Base-by-base conservation (phyloP, 805 yeast species). In the Metschnikowia dekortorum region DNA sequence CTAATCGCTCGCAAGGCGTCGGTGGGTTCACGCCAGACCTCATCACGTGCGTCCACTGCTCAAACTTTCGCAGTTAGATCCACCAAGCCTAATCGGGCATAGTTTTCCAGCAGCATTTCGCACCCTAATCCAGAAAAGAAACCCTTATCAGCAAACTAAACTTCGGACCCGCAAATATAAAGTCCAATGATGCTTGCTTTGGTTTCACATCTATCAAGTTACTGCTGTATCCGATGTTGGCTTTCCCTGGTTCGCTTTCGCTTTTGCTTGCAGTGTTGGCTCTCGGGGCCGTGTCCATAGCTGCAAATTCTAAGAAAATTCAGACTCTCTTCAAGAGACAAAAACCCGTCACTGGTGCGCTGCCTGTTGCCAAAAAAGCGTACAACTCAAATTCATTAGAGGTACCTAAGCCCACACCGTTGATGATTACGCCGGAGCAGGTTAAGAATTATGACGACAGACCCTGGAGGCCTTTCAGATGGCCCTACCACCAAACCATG, bases 401-500 rank as follows among this genome's bases (percentile, higher is more conserved):
- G 28, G 37, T 65, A 38, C 80, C 81, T 8, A 62, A 63, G 38
- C 84, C 85, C 18, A 75, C 82, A 0, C 87, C 89, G 0, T 66
- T 84, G 30, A 71, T 70, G 67, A 77, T 85, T 46, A 83, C 87
- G 0, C 87, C 87, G 2, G 89, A 85, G 44, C 81, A 82, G 57
- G 86, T 84, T 9, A 69, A 71, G 54, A 76, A 75, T 26, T 82
- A 83, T 60, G 88, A 85, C 57, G 90, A 83, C 58, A 73, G 90
- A 62, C 89, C 90, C 10, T 85, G 90, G 90, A 73, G 90, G 67
- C 89, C 89, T 8, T 85, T 85, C 68, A 71, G 90, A 60, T 83
- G 87, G 84, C 90, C 90, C 30, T 85, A 85, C 61, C 89, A 84
- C 64, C 90, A 85, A 65, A 85, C 89, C 1, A 85, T 85, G 90